Base-by-base conservation (phyloP, 176 grass and related monocot genomes). In the Oryza brachyantha region DNA sequence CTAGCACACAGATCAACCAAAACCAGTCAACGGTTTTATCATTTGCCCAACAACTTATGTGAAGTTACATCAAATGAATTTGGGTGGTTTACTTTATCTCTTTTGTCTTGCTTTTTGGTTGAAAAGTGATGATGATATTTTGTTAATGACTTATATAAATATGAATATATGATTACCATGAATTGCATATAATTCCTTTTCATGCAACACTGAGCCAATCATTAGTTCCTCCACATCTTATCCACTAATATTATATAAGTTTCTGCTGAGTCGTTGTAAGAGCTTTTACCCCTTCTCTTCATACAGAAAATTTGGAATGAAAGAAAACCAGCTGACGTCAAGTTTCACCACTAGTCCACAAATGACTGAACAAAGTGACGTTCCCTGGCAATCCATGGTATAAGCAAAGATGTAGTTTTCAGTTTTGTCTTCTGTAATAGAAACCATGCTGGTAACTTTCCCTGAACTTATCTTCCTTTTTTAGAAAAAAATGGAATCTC, bases 21-120 rank as follows among this genome's bases (percentile, higher is more conserved):
- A 85, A 75, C 43, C 65, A 71, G 77, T 76, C 77, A 70, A 81
- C 64, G 57, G 65, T 89, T 76, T 80, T 88, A 84, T 84, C 81
- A 84, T 54, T 74, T 75, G 32, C 68, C 79, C 55, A 0, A 84
- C 62, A 68, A 74, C 61, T 84, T 75, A 8, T 80, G 69, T 60
- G 25, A 76, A 73, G 73, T 67, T 35, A 72, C 86, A 45, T 38
- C 76, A 52, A 52, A 57, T 24, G 52, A 21, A 84, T 57, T 80
- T 70, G 64, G 36, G 64, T 80, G 70, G 19, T 74, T 37, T 66
- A 74, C 35, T 74, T 45, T 58, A 43, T 54, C 19, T 61, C 5
- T 63, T 88, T 74, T 10, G n/a, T 29, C 64, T 57, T 25, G 42
- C 76, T 76, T 81, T 88, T 89, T 60, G 5, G 16, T 76, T 70